Evolutionary conservation across 306 rosid species (phyloP), one percentile per base, ranked within the genome.

Genomic region (Citrullus amarus): DNA sequence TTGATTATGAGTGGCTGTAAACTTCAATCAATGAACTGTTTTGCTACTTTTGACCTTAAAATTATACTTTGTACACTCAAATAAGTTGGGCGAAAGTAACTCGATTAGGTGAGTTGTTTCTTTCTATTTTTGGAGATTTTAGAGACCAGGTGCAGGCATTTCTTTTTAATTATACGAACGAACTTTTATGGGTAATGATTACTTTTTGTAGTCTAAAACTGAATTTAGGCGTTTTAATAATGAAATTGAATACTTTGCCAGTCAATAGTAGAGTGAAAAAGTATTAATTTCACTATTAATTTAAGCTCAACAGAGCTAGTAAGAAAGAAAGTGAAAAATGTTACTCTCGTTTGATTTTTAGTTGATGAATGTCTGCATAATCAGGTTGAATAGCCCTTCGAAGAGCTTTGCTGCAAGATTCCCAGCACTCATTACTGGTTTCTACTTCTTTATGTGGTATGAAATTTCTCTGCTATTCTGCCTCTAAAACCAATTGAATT

Each of bases 381-480:
- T 67, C 89, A 87, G 92, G 85, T 57, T 77, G 81, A 80, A 75
- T 1, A 76, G 79, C 60, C 70, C 88, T 50, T 79, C 89, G 22
- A 83, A 84, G 81, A 86, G 90, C 71, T 87, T 87, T 76, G 75
- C 82, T 28, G 90, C 86, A 78, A 87, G 71, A 75, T 89, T 82
- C 81, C 97, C 98, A 8, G 92, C 83, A 22, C 81, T 95, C 59
- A 80, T 88, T 17, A 95, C 98, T 41, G 97, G 97, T 0, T 92
- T 95, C 81, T 95, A 89, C 86, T 95, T 95, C 92, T 95, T 95
- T 79, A 92, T 88, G 88, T 92, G 98, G 98, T 91, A 86, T 80
- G 86, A 4, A 17, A 6, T 20, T 15, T 46, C 55, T 25, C 46
- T 70, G 2, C 30, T n/a, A 1, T 13, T 70, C 36, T 70, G 55